Percentiles rank a stretch among this genome's conserved stretches.
These are phyloP conservation scores for Eucalyptus albens DNA, from an alignment of 345 rosid genomes.

Conservation along the genomic window DNA sequence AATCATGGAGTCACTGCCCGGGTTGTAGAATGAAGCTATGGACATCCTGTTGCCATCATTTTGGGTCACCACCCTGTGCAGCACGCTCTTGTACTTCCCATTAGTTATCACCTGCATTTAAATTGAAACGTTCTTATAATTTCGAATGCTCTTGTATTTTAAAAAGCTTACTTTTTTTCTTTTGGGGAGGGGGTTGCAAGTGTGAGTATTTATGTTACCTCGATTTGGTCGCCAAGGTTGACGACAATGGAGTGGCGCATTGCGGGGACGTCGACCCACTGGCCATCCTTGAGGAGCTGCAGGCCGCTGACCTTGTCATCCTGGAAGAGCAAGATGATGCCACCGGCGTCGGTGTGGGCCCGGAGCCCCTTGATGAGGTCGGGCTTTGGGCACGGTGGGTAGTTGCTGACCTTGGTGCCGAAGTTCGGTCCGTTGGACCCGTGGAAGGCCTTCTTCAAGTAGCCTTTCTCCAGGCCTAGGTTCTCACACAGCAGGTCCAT, in stretches of 20 bases:
- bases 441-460: constrained; percentile 48
- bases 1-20: constrained; percentile 74
- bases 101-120: constrained; percentile 62
- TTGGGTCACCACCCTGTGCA: constrained; percentile 77
- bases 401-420: constrained; percentile 90
- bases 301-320: constrained; percentile 91
- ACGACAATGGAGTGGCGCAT: constrained; percentile 85
- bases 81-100: constrained; percentile 88
- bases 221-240: constrained; percentile 91
- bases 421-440: constrained; percentile 71
- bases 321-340: constrained; percentile 80
- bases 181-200: too few relatives aligned
- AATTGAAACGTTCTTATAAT: too few relatives aligned
- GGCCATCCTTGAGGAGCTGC: constrained; percentile 82
- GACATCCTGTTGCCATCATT: constrained; percentile 76
- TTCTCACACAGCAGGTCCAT: constrained; percentile 83
- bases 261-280: constrained; percentile 94
- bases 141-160: neutral
- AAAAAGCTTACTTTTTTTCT: too few relatives aligned
- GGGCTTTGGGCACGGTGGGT: constrained; percentile 93
- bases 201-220: constrained; percentile 22
- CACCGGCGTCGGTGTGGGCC: constrained; percentile 95
- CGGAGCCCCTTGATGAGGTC: constrained; percentile 84
- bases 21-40: constrained; percentile 87
- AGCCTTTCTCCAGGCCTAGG: constrained; percentile 70